Evolutionary conservation across 2,329 filamentous ascomycete species (phyloP).

Genomic region (Colletotrichum musae): DNA sequence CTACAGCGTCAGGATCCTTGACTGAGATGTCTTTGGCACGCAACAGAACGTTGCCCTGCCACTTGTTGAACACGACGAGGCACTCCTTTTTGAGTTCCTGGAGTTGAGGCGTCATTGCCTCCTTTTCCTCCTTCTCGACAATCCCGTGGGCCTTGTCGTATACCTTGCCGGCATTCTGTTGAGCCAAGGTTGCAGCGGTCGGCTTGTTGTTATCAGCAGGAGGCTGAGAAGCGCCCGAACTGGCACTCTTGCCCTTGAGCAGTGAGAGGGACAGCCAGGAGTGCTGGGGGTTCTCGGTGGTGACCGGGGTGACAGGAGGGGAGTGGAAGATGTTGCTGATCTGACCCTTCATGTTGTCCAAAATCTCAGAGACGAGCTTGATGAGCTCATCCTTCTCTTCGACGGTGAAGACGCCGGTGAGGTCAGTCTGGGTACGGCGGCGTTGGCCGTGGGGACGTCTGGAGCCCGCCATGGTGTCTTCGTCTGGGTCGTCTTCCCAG

Average conservation of each 20-base stretch:
- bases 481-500: constrained; percentile 34
- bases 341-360: constrained; percentile 68
- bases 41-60: constrained; percentile 79
- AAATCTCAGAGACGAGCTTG: constrained; percentile 66
- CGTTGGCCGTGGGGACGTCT: constrained; percentile 35
- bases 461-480: constrained; percentile 32
- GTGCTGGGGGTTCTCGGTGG: constrained; percentile 49
- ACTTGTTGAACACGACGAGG: constrained; percentile 82
- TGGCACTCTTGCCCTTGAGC: constrained; percentile 41
- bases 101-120: constrained; percentile 45
- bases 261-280: constrained; percentile 55
- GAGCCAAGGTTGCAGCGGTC: constrained; percentile 29
- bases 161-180: constrained; percentile 42
- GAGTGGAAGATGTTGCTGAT: constrained; percentile 68
- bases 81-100: constrained; percentile 78
- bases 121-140: constrained; percentile 51
- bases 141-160: constrained; percentile 48
- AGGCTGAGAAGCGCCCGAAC: constrained; percentile 10
- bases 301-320: constrained; percentile 52
- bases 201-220: constrained; percentile 31
- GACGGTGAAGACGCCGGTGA: constrained; percentile 63
- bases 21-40: constrained; percentile 79
- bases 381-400: constrained; percentile 67
- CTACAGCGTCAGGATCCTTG: constrained; percentile 53
- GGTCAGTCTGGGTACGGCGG: constrained; percentile 54